phyloP scores from a whole-genome alignment of 1,139 yeast genomes.

The Blastobotrys arbuscula region DNA sequence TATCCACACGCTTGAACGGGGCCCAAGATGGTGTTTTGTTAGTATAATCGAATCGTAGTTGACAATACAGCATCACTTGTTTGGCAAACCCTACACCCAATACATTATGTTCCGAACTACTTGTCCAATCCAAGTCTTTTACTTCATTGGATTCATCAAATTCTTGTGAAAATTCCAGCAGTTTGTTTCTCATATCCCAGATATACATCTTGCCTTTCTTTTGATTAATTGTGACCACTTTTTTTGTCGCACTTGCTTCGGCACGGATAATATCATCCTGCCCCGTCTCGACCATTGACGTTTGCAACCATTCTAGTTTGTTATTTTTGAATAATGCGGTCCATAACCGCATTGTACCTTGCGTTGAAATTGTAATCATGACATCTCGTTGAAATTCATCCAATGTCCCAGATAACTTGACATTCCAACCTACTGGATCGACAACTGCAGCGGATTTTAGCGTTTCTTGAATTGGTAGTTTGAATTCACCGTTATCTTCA shows the following conservation, averaged over 20 bases:
- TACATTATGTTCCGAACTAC: conserved; percentile 55
- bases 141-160: conserved; percentile 39
- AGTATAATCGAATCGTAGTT: conserved; percentile 82
- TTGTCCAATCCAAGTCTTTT: conserved; percentile 75
- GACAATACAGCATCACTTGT: conserved; percentile 62
- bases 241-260: conserved; percentile 70
- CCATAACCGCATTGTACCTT: conserved; percentile 54
- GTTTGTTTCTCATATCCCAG: conserved; percentile 70
- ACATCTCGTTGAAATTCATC: conserved; percentile 44
- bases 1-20: conserved; percentile 66
- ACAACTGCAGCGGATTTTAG: conserved; percentile 52
- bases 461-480: conserved; percentile 24
- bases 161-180: conserved; percentile 55
- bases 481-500: conserved; percentile 23
- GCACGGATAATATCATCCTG: conserved; percentile 48
- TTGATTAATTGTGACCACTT: conserved; percentile 64
- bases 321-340: conserved; percentile 35
- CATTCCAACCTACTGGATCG: conserved; percentile 59
- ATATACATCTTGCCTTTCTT: conserved; percentile 49
- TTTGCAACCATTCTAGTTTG: conserved; percentile 46
- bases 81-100: conserved; percentile 71
- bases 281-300: conserved; percentile 49
- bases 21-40: conserved; percentile 73
- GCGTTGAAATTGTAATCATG: conserved; percentile 50
- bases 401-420: conserved; percentile 35